Base-by-base conservation (phyloP, 2,329 filamentous ascomycete genomes). In the Arthrobotrys conoides region DNA sequence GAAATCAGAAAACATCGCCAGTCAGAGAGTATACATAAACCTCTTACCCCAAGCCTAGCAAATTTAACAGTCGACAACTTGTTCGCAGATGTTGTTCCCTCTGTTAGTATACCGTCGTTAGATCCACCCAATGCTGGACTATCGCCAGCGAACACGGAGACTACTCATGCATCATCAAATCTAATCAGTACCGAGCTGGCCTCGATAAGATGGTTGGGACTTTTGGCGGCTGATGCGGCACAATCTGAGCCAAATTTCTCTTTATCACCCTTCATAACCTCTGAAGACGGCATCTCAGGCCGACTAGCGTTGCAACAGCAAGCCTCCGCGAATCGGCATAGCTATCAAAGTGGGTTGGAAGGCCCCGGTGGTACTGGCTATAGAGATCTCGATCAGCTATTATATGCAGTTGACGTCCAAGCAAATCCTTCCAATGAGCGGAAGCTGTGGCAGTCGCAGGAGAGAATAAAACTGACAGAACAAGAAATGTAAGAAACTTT, bases 381-480 rank as follows among this genome's bases (percentile, higher is more conserved):
- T 51, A 44, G 73, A 18, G 71, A 80, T 33, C 73, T 77, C 44
- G 71, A 70, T 33, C 51, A 80, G 68, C 24, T 75, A 27, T 27
- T 79, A 64, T 68, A 75, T 16, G 76, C 76, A 10, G 76, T 79
- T 1, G 69, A 72, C 20, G 69, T 72, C n/a, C 76, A 75, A 46
- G 44, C 69, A 3, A 79, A 72, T 44, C 76, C 59, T 46, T 80
- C 61, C 18, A 80, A 24, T 59, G 73, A 51, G 71, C 79, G 41
- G 63, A 65, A 78, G 48, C 53, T 78, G 20, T 82, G 81, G 81
- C 80, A 81, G 63, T 77, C 80, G 8, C 75, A 77, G 6, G 73
- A 69, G 10, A 63, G 67, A 2, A 79, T 80, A 57, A 77, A 82
- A 46, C 68, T 82, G 3, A 61, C 79, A 1, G 80, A 80, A 20